Percentiles rank a stretch among this genome's conserved stretches.
Conservation (phyloP, 257 asterid species). For the Ballota nigra region DNA sequence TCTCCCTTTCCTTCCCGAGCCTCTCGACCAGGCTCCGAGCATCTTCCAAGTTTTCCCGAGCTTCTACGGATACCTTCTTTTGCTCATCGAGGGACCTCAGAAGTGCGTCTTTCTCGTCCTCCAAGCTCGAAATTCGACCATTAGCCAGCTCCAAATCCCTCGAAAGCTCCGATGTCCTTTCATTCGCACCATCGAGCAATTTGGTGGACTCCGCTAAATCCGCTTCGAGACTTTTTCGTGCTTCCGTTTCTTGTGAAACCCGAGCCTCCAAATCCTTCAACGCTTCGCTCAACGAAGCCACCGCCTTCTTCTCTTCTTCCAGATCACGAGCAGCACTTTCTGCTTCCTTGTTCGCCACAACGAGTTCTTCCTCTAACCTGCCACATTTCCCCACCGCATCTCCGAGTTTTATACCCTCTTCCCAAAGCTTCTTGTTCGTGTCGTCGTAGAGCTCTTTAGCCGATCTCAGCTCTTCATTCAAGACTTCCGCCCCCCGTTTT, state of each 20-base stretch:
- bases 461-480: constrained; percentile 49
- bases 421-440: constrained; percentile 42
- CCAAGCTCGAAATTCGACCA: constrained; percentile 47
- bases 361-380: constrained; percentile 53
- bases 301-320: constrained; percentile 42
- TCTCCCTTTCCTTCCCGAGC: constrained; percentile 68
- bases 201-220: constrained; percentile 55
- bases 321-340: constrained; percentile 43
- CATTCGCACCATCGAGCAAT: constrained; percentile 60
- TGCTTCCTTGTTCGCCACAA: constrained; percentile 44
- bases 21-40: constrained; percentile 57
- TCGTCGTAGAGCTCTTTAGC: constrained; percentile 44
- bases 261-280: constrained; percentile 46
- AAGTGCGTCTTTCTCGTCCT: constrained; percentile 56
- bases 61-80: constrained; percentile 46
- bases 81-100: constrained; percentile 56
- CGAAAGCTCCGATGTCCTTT: constrained; percentile 35
- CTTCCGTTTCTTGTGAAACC: constrained; percentile 42
- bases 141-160: constrained; percentile 55
- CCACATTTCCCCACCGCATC: constrained; percentile 36
- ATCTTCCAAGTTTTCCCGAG: constrained; percentile 74
- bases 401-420: constrained; percentile 40
- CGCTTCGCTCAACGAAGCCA: constrained; percentile 48
- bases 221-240: constrained; percentile 46
- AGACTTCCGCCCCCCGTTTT: constrained; percentile 30